Conservation (phyloP, 176 grass and related monocot species). For the Typha latifolia region DNA sequence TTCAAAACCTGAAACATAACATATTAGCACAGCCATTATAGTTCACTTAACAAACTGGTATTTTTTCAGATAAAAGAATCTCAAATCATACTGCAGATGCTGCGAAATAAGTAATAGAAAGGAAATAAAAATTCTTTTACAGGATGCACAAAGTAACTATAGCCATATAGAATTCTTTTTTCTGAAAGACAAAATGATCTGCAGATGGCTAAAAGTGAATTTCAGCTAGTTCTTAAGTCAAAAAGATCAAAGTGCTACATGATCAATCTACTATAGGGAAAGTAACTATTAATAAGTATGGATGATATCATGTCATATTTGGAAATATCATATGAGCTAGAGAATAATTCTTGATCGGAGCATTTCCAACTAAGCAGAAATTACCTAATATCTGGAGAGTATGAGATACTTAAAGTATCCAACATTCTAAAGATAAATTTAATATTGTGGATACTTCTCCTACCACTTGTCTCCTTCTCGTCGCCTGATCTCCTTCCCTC, state of each 20-base stretch:
- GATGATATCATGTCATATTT: background rate
- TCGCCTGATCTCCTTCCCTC: too few relatives aligned
- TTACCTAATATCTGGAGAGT: too few relatives aligned
- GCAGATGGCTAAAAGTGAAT: background rate
- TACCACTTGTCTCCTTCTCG: too few relatives aligned
- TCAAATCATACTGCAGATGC: background rate
- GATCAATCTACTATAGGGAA: background rate
- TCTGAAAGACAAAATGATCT: background rate
- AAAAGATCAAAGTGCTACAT: background rate
- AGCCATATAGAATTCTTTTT: background rate
- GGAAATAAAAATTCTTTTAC: slow-evolving; percentile 9
- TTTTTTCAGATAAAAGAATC: background rate
- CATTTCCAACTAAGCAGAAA: too few relatives aligned
- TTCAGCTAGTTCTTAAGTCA: background rate
- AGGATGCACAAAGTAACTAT: background rate
- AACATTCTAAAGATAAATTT: too few relatives aligned
- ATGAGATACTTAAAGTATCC: too few relatives aligned
- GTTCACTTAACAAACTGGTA: slow-evolving; percentile 9
- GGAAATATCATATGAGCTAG: background rate
- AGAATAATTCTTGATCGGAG: background rate
- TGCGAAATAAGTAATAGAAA: background rate
- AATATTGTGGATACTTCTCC: too few relatives aligned
- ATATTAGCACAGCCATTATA: background rate
- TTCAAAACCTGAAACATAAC: slow-evolving; percentile 53
- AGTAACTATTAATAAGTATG: background rate